Conservation (phyloP, 1,284 basidiomycete species). For the Leccinum pallidistipes region DNA sequence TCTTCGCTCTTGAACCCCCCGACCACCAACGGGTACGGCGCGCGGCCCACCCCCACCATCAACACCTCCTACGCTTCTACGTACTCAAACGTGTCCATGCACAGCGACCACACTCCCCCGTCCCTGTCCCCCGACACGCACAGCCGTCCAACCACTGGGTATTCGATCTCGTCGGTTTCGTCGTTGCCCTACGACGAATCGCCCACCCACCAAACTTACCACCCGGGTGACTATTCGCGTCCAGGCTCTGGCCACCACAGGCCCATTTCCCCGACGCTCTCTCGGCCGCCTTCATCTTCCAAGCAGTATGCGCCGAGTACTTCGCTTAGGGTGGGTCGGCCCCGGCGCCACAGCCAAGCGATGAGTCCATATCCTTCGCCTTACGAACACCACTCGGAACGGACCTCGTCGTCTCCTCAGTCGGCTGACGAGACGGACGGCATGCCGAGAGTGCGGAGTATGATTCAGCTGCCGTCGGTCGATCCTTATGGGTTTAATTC, state of each 20-base stretch:
- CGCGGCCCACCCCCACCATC: constrained; percentile 60
- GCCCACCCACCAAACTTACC: constrained; percentile 45
- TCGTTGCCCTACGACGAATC: constrained; percentile 70
- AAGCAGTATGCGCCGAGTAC: constrained; percentile 48
- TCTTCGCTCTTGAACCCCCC: constrained; percentile 76
- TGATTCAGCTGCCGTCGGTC: constrained; percentile 72
- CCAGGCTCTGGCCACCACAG: constrained; percentile 71
- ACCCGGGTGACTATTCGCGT: constrained; percentile 60
- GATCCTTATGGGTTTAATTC: constrained; percentile 66
- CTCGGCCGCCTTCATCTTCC: constrained; percentile 63
- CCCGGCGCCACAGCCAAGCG: constrained; percentile 76
- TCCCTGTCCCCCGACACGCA: constrained; percentile 69
- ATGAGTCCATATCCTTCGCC: constrained; percentile 81
- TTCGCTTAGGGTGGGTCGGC: constrained; percentile 65
- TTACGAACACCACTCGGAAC: constrained; percentile 65
- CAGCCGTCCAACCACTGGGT: constrained; percentile 78
- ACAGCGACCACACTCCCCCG: constrained; percentile 63
- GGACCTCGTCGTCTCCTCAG: constrained; percentile 73
- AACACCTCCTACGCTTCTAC: constrained; percentile 69
- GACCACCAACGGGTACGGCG: constrained; percentile 52
- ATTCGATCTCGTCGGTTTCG: constrained; percentile 76
- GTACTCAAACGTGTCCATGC: constrained; percentile 66
- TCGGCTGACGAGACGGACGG: constrained; percentile 54
- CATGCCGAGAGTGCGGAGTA: constrained; percentile 71
- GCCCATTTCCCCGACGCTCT: constrained; percentile 55